Evolutionary conservation across 768 basidiomycete genomes (phyloP).

Genomic region (Kwoniella sp.): DNA sequence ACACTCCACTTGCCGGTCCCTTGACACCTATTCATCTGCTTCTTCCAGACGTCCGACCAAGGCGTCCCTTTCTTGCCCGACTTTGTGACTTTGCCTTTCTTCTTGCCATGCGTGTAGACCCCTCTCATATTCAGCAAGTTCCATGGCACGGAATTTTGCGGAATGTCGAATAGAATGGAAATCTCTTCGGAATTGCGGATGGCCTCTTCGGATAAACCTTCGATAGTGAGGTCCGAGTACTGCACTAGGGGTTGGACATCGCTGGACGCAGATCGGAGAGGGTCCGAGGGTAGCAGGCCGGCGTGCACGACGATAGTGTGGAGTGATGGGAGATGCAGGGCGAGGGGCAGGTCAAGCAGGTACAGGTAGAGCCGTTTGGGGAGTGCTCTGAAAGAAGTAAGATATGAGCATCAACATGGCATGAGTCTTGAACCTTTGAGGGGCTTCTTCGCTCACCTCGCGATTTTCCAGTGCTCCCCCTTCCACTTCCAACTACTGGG

Average conservation of each 20-base stretch:
- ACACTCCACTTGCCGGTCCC: constrained; percentile 31
- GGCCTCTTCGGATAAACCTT: constrained; percentile 8
- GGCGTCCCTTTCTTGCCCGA: constrained; percentile 63
- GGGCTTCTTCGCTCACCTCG: constrained; percentile 63
- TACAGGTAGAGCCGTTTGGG: constrained; percentile 69
- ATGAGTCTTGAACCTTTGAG: too few species aligned
- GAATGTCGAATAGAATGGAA: constrained; percentile 67
- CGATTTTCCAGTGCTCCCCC: constrained; percentile 75
- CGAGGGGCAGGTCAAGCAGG: constrained; percentile 71
- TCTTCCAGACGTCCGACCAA: constrained; percentile 73
- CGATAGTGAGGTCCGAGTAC: constrained; percentile 21
- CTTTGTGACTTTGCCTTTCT: constrained; percentile 56
- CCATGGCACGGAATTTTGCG: constrained; percentile 79
- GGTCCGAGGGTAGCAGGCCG: constrained; percentile 75
- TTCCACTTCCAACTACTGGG: constrained; percentile 75
- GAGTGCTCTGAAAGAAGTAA: constrained; percentile 60
- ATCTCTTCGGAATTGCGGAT: constrained; percentile 59
- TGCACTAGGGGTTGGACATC: constrained; percentile 71
- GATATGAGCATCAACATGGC: neutral
- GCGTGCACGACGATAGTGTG: constrained; percentile 81
- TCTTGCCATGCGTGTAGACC: constrained; percentile 59
- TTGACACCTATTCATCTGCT: constrained; percentile 51
- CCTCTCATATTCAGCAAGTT: constrained; percentile 73
- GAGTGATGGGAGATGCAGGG: constrained; percentile 71
- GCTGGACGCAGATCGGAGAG: constrained; percentile 61